Evolutionary conservation across 805 yeast species (phyloP).

Genomic region (Kodamaea nitidulidarum): DNA sequence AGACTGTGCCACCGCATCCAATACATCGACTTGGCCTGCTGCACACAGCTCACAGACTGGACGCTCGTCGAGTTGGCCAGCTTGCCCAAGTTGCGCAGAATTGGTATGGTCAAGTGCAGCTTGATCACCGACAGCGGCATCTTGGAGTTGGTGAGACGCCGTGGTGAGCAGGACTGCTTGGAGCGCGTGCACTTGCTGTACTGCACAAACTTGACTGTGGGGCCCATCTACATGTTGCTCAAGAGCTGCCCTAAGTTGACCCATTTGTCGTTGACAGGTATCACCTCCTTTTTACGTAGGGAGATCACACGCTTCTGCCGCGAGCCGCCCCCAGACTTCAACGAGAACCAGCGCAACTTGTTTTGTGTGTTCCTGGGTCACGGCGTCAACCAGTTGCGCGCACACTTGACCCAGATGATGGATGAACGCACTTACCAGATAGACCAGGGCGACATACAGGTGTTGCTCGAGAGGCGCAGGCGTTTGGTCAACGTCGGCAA

Average conservation of each 20-base stretch:
- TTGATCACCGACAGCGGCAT: slow-evolving; percentile 85
- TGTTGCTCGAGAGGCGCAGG: slow-evolving; percentile 26
- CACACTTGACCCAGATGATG: slow-evolving; percentile 52
- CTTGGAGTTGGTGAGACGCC: slow-evolving; percentile 57
- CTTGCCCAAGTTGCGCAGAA: slow-evolving; percentile 77
- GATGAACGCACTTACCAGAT: slow-evolving; percentile 31
- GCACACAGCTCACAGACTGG: slow-evolving; percentile 81
- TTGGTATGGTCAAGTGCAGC: slow-evolving; percentile 89
- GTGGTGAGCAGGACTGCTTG: slow-evolving; percentile 72
- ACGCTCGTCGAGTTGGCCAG: slow-evolving; percentile 73
- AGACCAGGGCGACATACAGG: slow-evolving; percentile 31
- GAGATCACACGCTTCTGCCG: slow-evolving; percentile 87
- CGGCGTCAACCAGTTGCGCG: slow-evolving; percentile 76
- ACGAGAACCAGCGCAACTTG: slow-evolving; percentile 73
- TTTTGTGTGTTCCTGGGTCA: slow-evolving; percentile 93
- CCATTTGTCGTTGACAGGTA: slow-evolving; percentile 89
- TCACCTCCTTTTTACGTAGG: slow-evolving; percentile 78
- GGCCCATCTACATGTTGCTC: slow-evolving; percentile 71
- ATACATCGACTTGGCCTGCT: slow-evolving; percentile 93
- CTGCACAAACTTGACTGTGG: slow-evolving; percentile 74
- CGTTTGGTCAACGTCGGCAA: slow-evolving; percentile 17
- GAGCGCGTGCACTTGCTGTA: slow-evolving; percentile 93
- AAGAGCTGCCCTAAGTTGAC: slow-evolving; percentile 82
- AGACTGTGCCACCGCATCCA: slow-evolving; percentile 79
- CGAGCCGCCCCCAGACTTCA: slow-evolving; percentile 89